Conservation (phyloP, 352 stramenopile species). For the Globisporangium heterothallicum region DNA sequence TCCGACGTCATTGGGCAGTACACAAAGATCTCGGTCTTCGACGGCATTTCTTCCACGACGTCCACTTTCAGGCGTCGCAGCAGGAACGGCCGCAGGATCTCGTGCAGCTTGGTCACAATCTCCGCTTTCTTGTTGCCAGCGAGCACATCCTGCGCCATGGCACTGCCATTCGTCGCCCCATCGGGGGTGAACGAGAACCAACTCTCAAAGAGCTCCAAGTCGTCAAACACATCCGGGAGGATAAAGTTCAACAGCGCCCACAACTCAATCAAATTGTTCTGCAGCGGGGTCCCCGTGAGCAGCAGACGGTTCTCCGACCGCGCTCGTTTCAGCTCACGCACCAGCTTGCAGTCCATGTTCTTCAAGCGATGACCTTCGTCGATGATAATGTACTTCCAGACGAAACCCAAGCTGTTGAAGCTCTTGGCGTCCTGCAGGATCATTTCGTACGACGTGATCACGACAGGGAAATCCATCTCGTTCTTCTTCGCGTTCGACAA, state of each 20-base stretch:
- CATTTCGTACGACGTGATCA: slow-evolving; percentile 88
- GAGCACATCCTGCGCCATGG: slow-evolving; percentile 85
- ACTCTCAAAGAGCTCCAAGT: slow-evolving; percentile 96
- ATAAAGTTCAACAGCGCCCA: slow-evolving; percentile 99
- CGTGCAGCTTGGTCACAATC: slow-evolving; percentile 95
- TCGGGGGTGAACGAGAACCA: slow-evolving; percentile 98
- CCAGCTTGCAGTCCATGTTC: slow-evolving; percentile 95
- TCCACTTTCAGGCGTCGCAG: slow-evolving; percentile 95
- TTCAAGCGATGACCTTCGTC: slow-evolving; percentile 98
- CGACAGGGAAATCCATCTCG: slow-evolving; percentile 70
- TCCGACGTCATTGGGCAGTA: slow-evolving; percentile 94
- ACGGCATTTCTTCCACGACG: slow-evolving; percentile 91
- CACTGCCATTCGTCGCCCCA: slow-evolving; percentile 44
- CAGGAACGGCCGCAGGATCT: slow-evolving; percentile 96
- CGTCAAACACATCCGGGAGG: slow-evolving; percentile 96
- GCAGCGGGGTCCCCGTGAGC: slow-evolving; percentile 95
- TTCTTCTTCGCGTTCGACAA: slow-evolving; percentile 48
- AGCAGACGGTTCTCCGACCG: slow-evolving; percentile 92
- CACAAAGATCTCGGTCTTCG: slow-evolving; percentile 97
- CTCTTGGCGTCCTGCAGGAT: slow-evolving; percentile 67
- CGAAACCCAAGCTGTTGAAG: slow-evolving; percentile 57
- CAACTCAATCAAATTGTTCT: slow-evolving; percentile 98
- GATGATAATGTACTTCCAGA: slow-evolving; percentile 96
- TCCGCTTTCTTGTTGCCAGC: slow-evolving; percentile 89
- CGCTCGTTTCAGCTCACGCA: slow-evolving; percentile 92